Evolutionary conservation across 1,139 yeast genomes (phyloP).

Genomic region (Blastobotrys illinoisensis): DNA sequence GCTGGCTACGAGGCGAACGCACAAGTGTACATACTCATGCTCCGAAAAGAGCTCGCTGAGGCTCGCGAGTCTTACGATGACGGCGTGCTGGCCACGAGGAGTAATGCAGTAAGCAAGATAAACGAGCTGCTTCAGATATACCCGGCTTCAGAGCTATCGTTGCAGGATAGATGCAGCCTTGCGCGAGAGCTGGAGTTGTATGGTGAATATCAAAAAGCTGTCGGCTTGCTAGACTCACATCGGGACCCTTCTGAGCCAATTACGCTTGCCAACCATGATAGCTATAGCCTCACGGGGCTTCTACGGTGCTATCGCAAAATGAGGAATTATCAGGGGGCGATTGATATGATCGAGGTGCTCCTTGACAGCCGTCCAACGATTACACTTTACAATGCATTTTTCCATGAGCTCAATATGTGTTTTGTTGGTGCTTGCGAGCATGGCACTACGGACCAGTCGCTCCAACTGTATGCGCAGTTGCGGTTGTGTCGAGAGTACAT

Average conservation of each 20-base stretch:
- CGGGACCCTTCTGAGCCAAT: constrained; percentile 15
- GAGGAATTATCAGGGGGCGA: constrained; percentile 11
- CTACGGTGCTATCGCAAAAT: constrained; percentile 14
- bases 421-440: constrained; percentile 7
- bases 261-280: constrained; percentile 18
- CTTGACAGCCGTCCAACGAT: constrained; percentile 17
- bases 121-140: not conserved
- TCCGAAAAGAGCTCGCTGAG: not conserved
- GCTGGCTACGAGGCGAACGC: constrained; percentile 13
- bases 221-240: constrained; percentile 18
- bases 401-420: constrained; percentile 14
- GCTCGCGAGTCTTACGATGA: not conserved
- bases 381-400: constrained; percentile 13
- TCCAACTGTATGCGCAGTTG: not conserved
- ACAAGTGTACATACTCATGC: not conserved
- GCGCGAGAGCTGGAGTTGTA: constrained; percentile 18
- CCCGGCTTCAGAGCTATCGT: not conserved
- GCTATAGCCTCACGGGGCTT: constrained; percentile 17
- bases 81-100: not conserved
- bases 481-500: not conserved
- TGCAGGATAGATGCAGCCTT: constrained; percentile 15
- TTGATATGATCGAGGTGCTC: constrained; percentile 11
- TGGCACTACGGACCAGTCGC: not conserved
- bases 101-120: not conserved
- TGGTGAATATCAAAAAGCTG: constrained; percentile 15